Base-by-base conservation (phyloP, 139 green algal genomes). In the Chlorella sp. region DNA sequence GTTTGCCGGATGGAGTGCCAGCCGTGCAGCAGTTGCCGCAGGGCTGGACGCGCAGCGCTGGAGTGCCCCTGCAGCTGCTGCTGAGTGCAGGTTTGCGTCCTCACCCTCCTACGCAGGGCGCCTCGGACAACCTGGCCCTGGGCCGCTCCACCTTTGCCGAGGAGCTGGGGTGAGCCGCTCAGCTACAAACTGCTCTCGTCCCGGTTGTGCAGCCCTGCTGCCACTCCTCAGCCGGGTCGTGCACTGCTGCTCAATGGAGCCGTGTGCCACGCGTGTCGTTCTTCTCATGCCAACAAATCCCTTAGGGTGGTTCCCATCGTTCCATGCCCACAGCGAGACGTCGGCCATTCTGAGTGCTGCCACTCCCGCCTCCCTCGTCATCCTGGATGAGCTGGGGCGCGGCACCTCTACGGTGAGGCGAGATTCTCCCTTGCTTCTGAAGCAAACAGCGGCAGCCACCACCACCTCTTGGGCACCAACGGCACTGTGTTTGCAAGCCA, bases 81-180 rank as follows among this genome's bases (percentile, higher is more conserved):
- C 46, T 54, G 11, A 54, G 8, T 54, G 11, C 8, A 54, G 11
- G 46, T 11, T 8, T 54, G 8, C 8, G 8, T 11, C 8, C 8
- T 54, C 11, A 11, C 11, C 8, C 11, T 8, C 13, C 24, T 11
- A 2, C 51, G 16, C 51, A 60, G 51, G 97, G 97, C 38, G 97
- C 96, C 40, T 91, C 87, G 3, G 96, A 99, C 89, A 95, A 92
- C 85, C 86, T 97, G 51, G 89, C 93, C 19, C 73, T 92, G 83
- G 94, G 92, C 1, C 68, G 90, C 5, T 94, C 89, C 70, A 91
- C 92, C 83, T 85, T 95, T 92, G 72, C 89, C 1, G 90, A 97
- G 88, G 93, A 94, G 76, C 80, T 91, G 58, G 58, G 77, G 69
- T 78, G 76, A 36, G 84, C 36, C 20, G 58, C 0, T 19, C 56